These are phyloP conservation scores for Elongisporangium senticosum DNA, from an alignment of 352 stramenopile species.

Conservation along the genomic window DNA sequence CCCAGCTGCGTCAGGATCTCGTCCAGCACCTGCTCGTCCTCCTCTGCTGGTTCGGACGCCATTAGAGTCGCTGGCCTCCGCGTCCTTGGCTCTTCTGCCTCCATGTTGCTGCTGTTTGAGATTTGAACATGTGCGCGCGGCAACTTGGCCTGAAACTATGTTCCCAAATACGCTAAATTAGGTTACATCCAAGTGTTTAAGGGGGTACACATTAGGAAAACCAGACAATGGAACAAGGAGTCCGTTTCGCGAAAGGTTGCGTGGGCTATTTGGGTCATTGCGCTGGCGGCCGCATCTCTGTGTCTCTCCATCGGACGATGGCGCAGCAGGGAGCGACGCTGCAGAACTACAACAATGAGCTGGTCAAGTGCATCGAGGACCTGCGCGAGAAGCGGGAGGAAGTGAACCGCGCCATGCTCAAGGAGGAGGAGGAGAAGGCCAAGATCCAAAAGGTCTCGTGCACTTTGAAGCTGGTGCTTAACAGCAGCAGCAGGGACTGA, in stretches of 20 bases:
- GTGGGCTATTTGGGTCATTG: neutral
- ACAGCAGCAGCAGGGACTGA: neutral
- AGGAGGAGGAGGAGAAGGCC: conserved; percentile 92
- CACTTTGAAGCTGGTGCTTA: neutral
- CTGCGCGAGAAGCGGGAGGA: conserved; percentile 90
- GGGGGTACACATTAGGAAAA: neutral
- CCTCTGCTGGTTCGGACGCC: conserved; percentile 1
- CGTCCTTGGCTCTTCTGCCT: neutral
- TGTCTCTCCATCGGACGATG: conserved; percentile 24
- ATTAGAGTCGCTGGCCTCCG: too few relatives aligned
- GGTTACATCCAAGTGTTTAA: neutral
- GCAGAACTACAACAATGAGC: conserved; percentile 96
- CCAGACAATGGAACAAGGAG: neutral
- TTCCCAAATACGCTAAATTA: neutral
- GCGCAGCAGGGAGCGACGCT: conserved; percentile 90
- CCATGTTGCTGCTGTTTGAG: neutral
- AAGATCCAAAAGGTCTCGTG: conserved; percentile 88
- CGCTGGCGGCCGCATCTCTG: neutral
- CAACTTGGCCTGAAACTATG: neutral
- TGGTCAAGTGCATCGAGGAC: conserved; percentile 95
- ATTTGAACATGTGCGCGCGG: neutral
- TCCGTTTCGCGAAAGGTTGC: neutral
- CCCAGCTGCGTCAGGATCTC: conserved; percentile 27
- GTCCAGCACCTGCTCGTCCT: conserved; percentile 22
- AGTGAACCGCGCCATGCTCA: conserved; percentile 89